phyloP scores from a whole-genome alignment of 2,329 filamentous ascomycete genomes.

The Arthrobotrys pseudoclavata region DNA sequence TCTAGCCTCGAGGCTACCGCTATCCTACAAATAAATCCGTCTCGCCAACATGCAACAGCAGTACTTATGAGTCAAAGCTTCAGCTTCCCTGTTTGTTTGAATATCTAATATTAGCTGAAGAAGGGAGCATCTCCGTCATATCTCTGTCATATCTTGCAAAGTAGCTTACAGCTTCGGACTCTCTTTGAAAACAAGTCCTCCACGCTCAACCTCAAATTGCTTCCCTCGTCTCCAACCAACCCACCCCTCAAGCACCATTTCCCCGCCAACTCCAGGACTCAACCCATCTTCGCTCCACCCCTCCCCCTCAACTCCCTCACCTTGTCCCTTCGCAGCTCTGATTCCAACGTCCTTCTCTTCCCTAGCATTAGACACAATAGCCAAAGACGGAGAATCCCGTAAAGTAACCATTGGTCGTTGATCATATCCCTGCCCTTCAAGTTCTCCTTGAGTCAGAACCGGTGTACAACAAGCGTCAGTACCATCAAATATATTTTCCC shows the following conservation, averaged over 20 bases:
- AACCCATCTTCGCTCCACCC: conserved; percentile 77
- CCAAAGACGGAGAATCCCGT: conserved; percentile 77
- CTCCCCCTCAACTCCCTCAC: conserved; percentile 69
- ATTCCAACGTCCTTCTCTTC: conserved; percentile 63
- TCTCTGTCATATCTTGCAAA: too few relatives aligned
- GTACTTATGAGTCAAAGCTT: too few relatives aligned
- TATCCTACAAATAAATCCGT: too few relatives aligned
- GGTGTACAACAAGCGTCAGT: conserved; percentile 95
- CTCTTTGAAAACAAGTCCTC: conserved; percentile 73
- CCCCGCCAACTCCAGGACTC: conserved; percentile 78
- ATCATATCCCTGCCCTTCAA: conserved; percentile 73
- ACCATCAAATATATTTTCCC: conserved; percentile 88
- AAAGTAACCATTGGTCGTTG: conserved; percentile 72
- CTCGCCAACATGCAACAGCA: too few relatives aligned
- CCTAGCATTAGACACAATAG: conserved; percentile 66
- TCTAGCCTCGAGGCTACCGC: too few relatives aligned
- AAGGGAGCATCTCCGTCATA: too few relatives aligned
- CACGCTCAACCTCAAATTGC: conserved; percentile 77
- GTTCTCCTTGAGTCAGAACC: conserved; percentile 80
- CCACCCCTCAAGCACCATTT: conserved; percentile 78
- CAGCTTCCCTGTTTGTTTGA: too few relatives aligned
- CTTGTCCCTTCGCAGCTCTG: conserved; percentile 52
- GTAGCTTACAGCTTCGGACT: conserved; percentile 67
- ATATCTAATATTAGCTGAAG: too few relatives aligned
- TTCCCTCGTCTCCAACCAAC: conserved; percentile 80